These are phyloP conservation scores for Pythium sukuiense DNA, from an alignment of 352 stramenopile species.

Conservation along the genomic window DNA sequence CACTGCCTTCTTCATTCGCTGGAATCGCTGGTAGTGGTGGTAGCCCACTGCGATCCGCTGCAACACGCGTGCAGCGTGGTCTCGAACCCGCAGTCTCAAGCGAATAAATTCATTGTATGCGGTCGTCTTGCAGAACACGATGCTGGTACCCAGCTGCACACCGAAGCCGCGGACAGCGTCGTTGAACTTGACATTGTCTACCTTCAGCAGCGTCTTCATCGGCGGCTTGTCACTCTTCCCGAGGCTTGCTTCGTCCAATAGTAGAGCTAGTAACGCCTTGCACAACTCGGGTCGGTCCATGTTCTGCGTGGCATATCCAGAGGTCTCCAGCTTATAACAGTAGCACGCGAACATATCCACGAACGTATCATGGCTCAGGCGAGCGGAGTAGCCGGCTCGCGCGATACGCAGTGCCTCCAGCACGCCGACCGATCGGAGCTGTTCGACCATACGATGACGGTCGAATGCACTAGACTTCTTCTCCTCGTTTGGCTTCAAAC, in stretches of 20 bases:
- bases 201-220: slow-evolving; percentile 27
- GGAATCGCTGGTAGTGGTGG: slow-evolving; percentile 19
- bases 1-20: slow-evolving; percentile 17
- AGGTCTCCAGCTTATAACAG: slow-evolving; percentile 35
- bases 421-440: slow-evolving; percentile 96
- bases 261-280: slow-evolving; percentile 28
- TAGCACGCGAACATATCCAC: slow-evolving; percentile 72
- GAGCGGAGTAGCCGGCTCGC: slow-evolving; percentile 94
- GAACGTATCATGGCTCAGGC: slow-evolving; percentile 93
- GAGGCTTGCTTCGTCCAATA: slow-evolving; percentile 26
- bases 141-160: slow-evolving; percentile 36
- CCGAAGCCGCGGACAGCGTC: slow-evolving; percentile 26
- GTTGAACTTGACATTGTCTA: slow-evolving; percentile 32
- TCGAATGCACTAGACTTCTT: slow-evolving; percentile 68
- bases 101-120: slow-evolving; percentile 38
- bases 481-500: slow-evolving; percentile 97
- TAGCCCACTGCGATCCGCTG: slow-evolving; percentile 26
- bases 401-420: slow-evolving; percentile 95
- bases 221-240: slow-evolving; percentile 17
- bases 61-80: slow-evolving; percentile 24
- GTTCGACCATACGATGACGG: slow-evolving; percentile 92
- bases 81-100: slow-evolving; percentile 25
- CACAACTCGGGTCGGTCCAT: slow-evolving; percentile 16
- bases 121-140: slow-evolving; percentile 41
- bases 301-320: slow-evolving; percentile 3